These are phyloP conservation scores for Psilocybe mexicana DNA, from an alignment of 1,284 basidiomycete genomes.

Conservation along the genomic window DNA sequence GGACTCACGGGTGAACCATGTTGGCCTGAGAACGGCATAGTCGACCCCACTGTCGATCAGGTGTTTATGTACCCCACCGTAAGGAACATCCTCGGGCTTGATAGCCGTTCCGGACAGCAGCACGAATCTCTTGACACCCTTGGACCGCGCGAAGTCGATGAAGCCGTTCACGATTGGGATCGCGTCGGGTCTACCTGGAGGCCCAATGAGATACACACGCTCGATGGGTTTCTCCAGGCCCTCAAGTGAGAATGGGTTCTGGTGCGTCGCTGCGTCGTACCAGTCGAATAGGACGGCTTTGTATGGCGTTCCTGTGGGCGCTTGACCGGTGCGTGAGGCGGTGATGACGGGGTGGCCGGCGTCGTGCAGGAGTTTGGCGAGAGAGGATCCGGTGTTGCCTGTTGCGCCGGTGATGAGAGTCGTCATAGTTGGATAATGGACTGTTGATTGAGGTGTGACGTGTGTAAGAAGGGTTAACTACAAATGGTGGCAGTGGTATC, in stretches of 20 bases:
- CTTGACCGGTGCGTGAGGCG: conserved; percentile 21
- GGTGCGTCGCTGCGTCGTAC: conserved; percentile 23
- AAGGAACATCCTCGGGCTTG: conserved; percentile 19
- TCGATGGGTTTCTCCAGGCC: conserved; percentile 21
- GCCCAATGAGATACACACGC: conserved; percentile 27
- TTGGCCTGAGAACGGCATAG: conserved; percentile 31
- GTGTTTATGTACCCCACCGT: conserved; percentile 29
- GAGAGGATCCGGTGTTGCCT: conserved; percentile 22
- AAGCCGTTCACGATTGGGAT: conserved; percentile 28
- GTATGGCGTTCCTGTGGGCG: conserved; percentile 16
- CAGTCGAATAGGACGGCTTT: conserved; percentile 28
- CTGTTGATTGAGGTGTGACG: too few relatives aligned
- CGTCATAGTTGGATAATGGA: conserved; percentile 18
- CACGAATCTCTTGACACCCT: conserved; percentile 35
- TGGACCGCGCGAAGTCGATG: conserved; percentile 31
- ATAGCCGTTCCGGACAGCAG: conserved; percentile 25
- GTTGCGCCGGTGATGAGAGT: conserved; percentile 28
- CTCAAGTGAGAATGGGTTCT: conserved; percentile 20
- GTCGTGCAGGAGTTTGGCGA: conserved; percentile 20
- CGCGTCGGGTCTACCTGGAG: conserved; percentile 18
- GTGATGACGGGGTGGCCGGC: conserved; percentile 19
- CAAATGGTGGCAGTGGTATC: too few relatives aligned
- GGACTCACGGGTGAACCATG: conserved; percentile 30
- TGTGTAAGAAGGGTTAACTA: too few relatives aligned
- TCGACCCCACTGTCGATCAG: conserved; percentile 27